Evolutionary conservation across 257 asterid species (phyloP).

Genomic region (Coffea canephora): DNA sequence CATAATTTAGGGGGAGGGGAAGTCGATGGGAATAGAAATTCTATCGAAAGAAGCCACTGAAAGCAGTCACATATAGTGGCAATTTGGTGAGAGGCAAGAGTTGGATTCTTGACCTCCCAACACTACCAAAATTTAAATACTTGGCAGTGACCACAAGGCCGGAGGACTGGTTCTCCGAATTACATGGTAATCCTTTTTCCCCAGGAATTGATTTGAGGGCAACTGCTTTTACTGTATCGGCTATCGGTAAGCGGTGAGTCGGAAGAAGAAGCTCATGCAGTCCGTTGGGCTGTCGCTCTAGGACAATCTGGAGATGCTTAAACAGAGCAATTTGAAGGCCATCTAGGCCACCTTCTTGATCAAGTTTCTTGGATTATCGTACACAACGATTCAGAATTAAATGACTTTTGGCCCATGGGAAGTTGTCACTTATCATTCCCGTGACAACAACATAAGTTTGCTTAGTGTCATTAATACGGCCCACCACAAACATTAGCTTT

Average conservation of each 20-base stretch:
- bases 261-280: neutral
- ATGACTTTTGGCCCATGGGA: neutral
- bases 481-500: conserved; percentile 13
- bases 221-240: too few relatives aligned
- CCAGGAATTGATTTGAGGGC: too few relatives aligned
- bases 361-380: conserved; percentile 8
- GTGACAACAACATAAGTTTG: conserved; percentile 12
- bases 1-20: too few relatives aligned
- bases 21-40: too few relatives aligned
- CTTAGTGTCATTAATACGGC: conserved; percentile 13
- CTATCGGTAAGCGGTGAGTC: neutral
- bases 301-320: conserved; percentile 6
- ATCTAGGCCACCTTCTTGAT: conserved; percentile 1
- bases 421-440: conserved; percentile 5
- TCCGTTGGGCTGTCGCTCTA: conserved; percentile 15
- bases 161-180: too few relatives aligned
- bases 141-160: too few relatives aligned
- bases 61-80: too few relatives aligned
- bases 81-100: too few relatives aligned
- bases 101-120: too few relatives aligned
- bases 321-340: neutral
- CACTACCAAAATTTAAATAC: too few relatives aligned
- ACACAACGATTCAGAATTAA: neutral
- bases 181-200: too few relatives aligned
- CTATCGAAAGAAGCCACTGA: too few relatives aligned